These are phyloP conservation scores for Candida berthetii DNA, from an alignment of 805 yeast genomes.

Conservation along the genomic window DNA sequence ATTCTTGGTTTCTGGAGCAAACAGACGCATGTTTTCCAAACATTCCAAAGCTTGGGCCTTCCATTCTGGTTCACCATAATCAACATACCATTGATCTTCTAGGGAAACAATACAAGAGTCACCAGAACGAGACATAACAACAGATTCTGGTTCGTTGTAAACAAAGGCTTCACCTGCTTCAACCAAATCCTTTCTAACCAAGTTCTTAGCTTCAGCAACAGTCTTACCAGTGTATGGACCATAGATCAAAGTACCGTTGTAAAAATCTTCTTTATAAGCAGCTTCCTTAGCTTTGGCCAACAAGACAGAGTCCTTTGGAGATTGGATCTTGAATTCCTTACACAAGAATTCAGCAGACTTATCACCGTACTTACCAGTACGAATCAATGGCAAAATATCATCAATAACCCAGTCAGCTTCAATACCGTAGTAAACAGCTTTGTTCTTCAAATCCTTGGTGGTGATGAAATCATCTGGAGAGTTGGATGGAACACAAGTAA, in stretches of 20 bases:
- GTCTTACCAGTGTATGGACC: conserved; percentile 86
- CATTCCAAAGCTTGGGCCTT: conserved; percentile 75
- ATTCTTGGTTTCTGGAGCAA: conserved; percentile 75
- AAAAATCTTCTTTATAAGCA: conserved; percentile 95
- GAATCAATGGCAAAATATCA: conserved; percentile 68
- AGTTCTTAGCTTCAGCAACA: conserved; percentile 87
- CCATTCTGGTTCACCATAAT: conserved; percentile 95
- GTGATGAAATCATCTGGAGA: conserved; percentile 97
- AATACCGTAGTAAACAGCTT: conserved; percentile 86
- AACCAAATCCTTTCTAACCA: conserved; percentile 77
- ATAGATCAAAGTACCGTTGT: conserved; percentile 74
- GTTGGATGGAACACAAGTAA: conserved; percentile 98
- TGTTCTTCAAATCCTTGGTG: conserved; percentile 73
- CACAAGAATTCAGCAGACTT: conserved; percentile 79
- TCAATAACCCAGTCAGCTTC: conserved; percentile 79
- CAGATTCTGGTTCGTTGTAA: conserved; percentile 91
- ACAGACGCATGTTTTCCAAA: conserved; percentile 69
- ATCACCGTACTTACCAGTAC: conserved; percentile 84
- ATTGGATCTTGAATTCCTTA: conserved; percentile 82
- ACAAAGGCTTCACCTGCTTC: conserved; percentile 76
- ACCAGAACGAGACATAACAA: conserved; percentile 90
- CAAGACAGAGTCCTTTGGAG: conserved; percentile 86
- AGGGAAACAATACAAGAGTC: conserved; percentile 94
- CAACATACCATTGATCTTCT: conserved; percentile 98
- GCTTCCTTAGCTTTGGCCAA: conserved; percentile 89